phyloP scores from a whole-genome alignment of 2,329 filamentous ascomycete species.

The Fusarium vanettenii region DNA sequence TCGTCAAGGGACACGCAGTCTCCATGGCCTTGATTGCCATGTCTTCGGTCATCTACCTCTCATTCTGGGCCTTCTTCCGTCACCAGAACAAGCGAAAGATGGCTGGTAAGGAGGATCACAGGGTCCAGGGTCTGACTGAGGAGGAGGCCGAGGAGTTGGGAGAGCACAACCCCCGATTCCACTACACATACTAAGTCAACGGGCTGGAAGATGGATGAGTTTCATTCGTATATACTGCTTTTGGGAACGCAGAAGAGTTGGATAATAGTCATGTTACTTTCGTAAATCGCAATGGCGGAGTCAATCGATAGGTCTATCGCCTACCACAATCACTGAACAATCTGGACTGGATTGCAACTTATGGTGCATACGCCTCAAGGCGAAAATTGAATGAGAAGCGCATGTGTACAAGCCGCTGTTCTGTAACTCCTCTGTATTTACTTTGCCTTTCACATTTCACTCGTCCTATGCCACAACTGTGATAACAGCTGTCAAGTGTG shows the following conservation, averaged over 20 bases:
- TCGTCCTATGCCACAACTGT: background rate
- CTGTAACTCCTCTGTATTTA: background rate
- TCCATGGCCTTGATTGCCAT: conserved; percentile 60
- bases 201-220: background rate
- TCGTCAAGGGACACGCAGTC: conserved; percentile 61
- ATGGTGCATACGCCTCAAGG: background rate
- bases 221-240: background rate
- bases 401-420: too few relatives aligned
- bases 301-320: background rate
- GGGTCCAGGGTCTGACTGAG: conserved; percentile 42
- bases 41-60: conserved; percentile 55
- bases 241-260: background rate
- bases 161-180: conserved; percentile 46
- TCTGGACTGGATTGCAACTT: background rate
- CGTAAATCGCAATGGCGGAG: background rate
- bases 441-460: background rate
- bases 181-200: conserved; percentile 42
- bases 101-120: conserved; percentile 44
- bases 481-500: background rate
- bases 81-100: conserved; percentile 50
- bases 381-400: background rate
- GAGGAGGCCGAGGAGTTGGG: conserved; percentile 48
- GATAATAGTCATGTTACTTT: background rate
- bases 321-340: background rate
- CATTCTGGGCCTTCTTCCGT: conserved; percentile 47